phyloP scores from a whole-genome alignment of 768 basidiomycete genomes.

The Mrakia frigida region DNA sequence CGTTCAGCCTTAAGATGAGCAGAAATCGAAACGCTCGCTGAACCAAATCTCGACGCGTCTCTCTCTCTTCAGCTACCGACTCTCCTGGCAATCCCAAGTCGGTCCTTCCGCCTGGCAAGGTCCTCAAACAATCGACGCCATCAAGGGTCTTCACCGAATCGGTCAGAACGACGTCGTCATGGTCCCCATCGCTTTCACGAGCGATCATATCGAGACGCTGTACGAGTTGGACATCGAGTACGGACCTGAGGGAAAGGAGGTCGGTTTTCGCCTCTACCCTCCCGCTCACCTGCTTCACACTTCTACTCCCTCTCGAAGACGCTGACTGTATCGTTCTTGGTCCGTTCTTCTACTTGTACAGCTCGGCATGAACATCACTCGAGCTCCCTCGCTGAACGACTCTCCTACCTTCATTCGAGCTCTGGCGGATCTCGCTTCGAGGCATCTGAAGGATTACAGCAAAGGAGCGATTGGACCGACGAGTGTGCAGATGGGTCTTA shows the following conservation, averaged over 20 bases:
- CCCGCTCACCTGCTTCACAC: neutral
- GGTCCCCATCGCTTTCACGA: conserved; percentile 96
- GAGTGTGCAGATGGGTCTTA: conserved; percentile 72
- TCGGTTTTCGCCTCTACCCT: too few species aligned
- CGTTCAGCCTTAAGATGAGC: neutral
- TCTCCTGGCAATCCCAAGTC: conserved; percentile 97
- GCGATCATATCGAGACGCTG: conserved; percentile 97
- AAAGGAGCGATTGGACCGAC: conserved; percentile 57
- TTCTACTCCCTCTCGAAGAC: neutral
- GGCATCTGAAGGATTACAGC: conserved; percentile 65
- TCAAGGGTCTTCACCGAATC: conserved; percentile 57
- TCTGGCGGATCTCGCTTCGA: conserved; percentile 79
- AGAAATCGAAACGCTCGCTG: neutral
- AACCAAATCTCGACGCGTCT: conserved; percentile 8
- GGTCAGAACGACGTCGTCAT: conserved; percentile 55
- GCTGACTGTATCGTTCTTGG: too few species aligned
- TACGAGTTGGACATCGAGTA: conserved; percentile 96
- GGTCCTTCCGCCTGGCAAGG: conserved; percentile 98
- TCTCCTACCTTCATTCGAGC: conserved; percentile 94
- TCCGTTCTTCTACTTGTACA: conserved; percentile 42
- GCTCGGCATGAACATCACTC: conserved; percentile 84
- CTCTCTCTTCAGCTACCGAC: conserved; percentile 66
- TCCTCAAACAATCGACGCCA: conserved; percentile 83
- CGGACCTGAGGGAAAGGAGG: conserved; percentile 81
- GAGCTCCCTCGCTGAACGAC: conserved; percentile 87